Percentiles rank a stretch among this genome's conserved stretches.
Evolutionary conservation across 805 yeast genomes (phyloP).

Genomic region (Wickerhamiella cacticola): DNA sequence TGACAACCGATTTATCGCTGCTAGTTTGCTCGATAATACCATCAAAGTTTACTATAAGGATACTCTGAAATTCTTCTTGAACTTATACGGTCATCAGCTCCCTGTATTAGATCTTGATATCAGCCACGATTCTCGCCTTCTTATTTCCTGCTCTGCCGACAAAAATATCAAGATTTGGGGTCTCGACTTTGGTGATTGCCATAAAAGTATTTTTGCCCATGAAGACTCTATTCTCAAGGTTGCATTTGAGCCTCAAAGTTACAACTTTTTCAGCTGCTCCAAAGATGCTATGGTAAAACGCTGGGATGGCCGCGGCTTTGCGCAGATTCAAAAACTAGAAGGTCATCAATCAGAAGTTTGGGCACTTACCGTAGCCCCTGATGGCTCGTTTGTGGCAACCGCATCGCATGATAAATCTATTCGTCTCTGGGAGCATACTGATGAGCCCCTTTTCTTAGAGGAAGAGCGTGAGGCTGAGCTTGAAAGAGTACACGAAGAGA

Average conservation of each 20-base stretch:
- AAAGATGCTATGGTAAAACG: constrained; percentile 84
- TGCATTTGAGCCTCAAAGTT: constrained; percentile 69
- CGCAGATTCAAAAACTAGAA: constrained; percentile 72
- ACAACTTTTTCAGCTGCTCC: constrained; percentile 78
- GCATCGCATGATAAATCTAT: constrained; percentile 90
- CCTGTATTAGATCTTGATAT: constrained; percentile 92
- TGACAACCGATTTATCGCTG: constrained; percentile 63
- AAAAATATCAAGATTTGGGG: constrained; percentile 98
- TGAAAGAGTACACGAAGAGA: constrained; percentile 84
- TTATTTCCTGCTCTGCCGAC: constrained; percentile 92
- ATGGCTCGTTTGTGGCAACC: constrained; percentile 59
- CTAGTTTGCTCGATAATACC: constrained; percentile 82
- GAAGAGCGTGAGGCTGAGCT: constrained; percentile 94
- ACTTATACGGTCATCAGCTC: constrained; percentile 89
- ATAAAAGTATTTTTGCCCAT: constrained; percentile 90
- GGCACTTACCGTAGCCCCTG: constrained; percentile 65
- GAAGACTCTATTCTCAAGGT: constrained; percentile 92
- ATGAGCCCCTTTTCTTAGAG: constrained; percentile 90
- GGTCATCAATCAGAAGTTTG: constrained; percentile 92
- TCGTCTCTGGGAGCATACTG: constrained; percentile 86
- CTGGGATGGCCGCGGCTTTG: constrained; percentile 98
- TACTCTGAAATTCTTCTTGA: constrained; percentile 72
- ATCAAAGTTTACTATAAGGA: constrained; percentile 88
- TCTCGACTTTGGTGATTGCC: constrained; percentile 97
- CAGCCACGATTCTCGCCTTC: constrained; percentile 72